Evolutionary conservation across 1,284 basidiomycete species (phyloP), one percentile per base, ranked within the genome.

Genomic region (Trichosporon sp.): DNA sequence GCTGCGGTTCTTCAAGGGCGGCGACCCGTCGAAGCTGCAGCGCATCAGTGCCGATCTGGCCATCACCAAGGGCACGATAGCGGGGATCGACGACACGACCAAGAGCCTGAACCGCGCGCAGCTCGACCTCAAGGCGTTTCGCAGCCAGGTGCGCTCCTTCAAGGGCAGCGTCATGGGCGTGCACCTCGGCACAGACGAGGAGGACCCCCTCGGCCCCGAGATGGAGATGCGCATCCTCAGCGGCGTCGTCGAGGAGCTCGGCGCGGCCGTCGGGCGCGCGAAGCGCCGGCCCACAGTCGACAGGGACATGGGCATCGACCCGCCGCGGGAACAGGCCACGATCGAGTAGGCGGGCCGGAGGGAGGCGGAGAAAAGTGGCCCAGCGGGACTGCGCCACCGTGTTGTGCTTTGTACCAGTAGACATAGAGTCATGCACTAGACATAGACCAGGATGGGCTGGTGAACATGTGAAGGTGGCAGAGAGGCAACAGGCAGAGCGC

Each of bases 111-210:
- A 80, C 64, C 66, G 69, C 8, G 75, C 74, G 1, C 69, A 77
- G 13, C 64, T 64, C 15, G 72, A 75, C 15, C 69, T 81, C 4
- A 77, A 74, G 53, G 73, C 71, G 23, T 82, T 77, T 65, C 70
- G 76, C 27, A 75, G 76, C 69, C 80, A 82, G 69, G 72, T 81
- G 15, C 77, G 77, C 32, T 69, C 71, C 62, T 80, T 80, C 58
- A 70, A 76, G 35, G 80, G 77, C 7, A 76, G 74, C 18, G 74
- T 82, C 68, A 78, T 80, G 76, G 80, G 80, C 2, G 73, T 80
- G 62, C 80, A 82, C 64, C 72, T 81, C 11, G 80, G 77, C 35
- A 73, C 75, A 32, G 53, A 62, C 34, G 65, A 64, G 62, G 66
- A 65, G 62, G 64, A 65, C 34, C 73, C 75, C 12, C 65, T 80